Conservation (phyloP, 768 basidiomycete species). For the Lactarius deliciosus region DNA sequence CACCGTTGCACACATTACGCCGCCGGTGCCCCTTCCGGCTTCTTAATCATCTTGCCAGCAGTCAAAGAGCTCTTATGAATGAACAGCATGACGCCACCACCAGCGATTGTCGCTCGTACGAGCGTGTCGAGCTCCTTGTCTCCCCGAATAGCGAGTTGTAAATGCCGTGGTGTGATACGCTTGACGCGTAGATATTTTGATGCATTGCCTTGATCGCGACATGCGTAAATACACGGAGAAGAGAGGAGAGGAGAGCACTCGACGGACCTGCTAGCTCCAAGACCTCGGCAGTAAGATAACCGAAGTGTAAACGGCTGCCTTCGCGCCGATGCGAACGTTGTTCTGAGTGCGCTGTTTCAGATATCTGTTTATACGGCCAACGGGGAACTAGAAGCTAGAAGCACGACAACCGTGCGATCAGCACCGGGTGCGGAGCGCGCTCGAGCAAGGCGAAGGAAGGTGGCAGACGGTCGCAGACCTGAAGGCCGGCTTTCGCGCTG, state of each 20-base stretch:
- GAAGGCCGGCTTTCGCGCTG: conserved; percentile 18
- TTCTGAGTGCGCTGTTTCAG: conserved; percentile 89
- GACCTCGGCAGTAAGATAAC: conserved; percentile 50
- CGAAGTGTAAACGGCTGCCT: conserved; percentile 94
- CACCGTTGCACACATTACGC: conserved; percentile 10
- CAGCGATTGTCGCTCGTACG: neutral
- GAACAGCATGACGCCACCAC: neutral
- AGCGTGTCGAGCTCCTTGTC: neutral
- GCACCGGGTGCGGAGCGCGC: neutral
- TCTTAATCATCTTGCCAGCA: conserved; percentile 36
- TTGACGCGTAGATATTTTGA: conserved; percentile 95
- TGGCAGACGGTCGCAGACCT: conserved; percentile 2
- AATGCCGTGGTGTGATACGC: conserved; percentile 11
- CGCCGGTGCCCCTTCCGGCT: neutral
- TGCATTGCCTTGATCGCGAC: conserved; percentile 70
- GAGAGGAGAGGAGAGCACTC: neutral
- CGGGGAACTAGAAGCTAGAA: conserved; percentile 78
- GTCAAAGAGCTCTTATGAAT: neutral
- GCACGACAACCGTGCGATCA: neutral
- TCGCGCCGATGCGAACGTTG: conserved; percentile 93
- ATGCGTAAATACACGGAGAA: neutral
- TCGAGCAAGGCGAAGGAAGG: neutral
- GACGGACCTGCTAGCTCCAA: neutral
- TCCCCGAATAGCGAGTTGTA: neutral
- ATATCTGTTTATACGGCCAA: conserved; percentile 96